Base-by-base conservation (phyloP, 331 rosid genomes). In the Quercus tomentella region DNA sequence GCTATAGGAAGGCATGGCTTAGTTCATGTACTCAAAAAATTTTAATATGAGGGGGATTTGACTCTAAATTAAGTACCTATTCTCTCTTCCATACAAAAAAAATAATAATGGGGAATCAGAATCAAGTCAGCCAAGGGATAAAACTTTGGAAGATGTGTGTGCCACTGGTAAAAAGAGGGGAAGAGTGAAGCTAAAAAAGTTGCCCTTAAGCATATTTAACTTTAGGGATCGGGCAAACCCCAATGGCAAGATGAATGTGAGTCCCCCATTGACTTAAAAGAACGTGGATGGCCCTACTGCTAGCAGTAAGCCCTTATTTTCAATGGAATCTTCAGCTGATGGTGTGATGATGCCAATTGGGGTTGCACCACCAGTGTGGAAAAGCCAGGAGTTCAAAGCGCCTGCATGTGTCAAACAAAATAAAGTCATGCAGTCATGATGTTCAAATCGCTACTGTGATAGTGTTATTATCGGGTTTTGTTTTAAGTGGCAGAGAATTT, bases 131-230 rank as follows among this genome's bases (percentile, higher is more conserved):
- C 71, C 83, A 41, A 91, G 87, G 77, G 94, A 86, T 77, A 91
- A 86, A 88, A 78, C 9, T 58, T 72, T 74, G 54, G 95, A 86
- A 26, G 93, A 88, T 58, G 69, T 56, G 56, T 82, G 85, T 81
- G 76, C 87, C 60, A 81, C 85, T 63, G 92, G 90, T 49, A 94
- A 88, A 87, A 94, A 89, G 88, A 94, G 92, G 85, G 98, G 98
- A 79, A 91, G 97, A 84, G 91, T 87, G 86, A 94, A 92, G 91
- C 93, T 92, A 76, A 94, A 92, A 70, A 92, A 88, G 86, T n/a
- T n/a, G n/a, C n/a, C n/a, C n/a, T n/a, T n/a, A n/a, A n/a, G n/a
- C n/a, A n/a, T n/a, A n/a, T n/a, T n/a, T n/a, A n/a, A n/a, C n/a
- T n/a, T n/a, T n/a, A n/a, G n/a, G n/a, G n/a, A n/a, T n/a, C n/a